Percentiles rank a stretch among this genome's conserved stretches.
phyloP scores from a whole-genome alignment of 306 rosid species.

The Dryas drummondii region DNA sequence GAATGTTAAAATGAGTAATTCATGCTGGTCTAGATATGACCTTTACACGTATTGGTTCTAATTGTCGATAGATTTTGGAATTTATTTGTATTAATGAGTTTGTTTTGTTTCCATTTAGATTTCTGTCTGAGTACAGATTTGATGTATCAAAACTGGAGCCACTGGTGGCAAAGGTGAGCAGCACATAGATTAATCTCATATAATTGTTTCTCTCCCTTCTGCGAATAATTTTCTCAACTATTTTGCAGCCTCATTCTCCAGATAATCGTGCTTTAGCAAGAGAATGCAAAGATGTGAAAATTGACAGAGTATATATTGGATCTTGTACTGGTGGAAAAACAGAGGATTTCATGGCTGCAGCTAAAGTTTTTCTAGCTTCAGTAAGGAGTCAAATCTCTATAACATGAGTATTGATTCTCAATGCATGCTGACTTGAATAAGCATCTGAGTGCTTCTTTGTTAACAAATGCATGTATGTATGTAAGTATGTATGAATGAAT shows the following conservation, averaged over 20 bases:
- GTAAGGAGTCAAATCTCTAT: conserved; percentile 44
- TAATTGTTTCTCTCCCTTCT: not conserved
- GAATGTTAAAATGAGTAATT: not conserved
- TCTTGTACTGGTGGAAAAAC: conserved; percentile 96
- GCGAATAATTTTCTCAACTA: conserved; percentile 16
- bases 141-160: conserved; percentile 89
- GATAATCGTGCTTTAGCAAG: conserved; percentile 95
- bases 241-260: conserved; percentile 91
- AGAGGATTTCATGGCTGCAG: conserved; percentile 84
- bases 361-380: conserved; percentile 76
- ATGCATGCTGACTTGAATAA: not conserved
- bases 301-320: conserved; percentile 86
- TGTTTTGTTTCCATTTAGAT: conserved; percentile 45
- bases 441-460: not conserved
- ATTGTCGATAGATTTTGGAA: not conserved
- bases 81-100: conserved; percentile 1
- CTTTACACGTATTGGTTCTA: not conserved
- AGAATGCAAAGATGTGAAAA: conserved; percentile 94
- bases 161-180: conserved; percentile 76
- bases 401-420: not conserved
- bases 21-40: not conserved
- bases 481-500: not conserved
- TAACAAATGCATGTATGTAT: not conserved
- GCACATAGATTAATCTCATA: not conserved
- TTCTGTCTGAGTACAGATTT: conserved; percentile 75